Base-by-base conservation (phyloP, 441 rosid genomes). In the Breynia disticha region DNA sequence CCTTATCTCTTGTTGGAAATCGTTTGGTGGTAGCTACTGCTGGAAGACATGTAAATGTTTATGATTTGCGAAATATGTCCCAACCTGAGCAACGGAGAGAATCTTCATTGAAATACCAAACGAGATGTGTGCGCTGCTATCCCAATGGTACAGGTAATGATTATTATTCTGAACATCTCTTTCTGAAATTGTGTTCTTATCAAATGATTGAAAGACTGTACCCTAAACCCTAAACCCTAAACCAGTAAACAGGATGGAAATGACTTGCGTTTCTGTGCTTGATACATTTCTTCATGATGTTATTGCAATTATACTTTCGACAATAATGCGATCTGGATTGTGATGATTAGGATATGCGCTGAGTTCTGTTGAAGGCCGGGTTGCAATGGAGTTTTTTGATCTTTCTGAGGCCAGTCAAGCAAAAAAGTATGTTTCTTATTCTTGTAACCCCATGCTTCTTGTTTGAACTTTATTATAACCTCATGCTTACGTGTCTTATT, bases 11-110 rank as follows among this genome's bases (percentile, higher is more conserved):
- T 54, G 96, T 83, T 70, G 96, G 97, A 38, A 84, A 87, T 51
- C 91, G 87, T 64, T 63, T 90, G 53, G 97, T 87, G 46, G 97
- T 87, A 61, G 97, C 91, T 54, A 87, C 90, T 47, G 96, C 97
- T 52, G 96, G 95, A 67, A 81, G 96, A 66, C 95, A 80, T 64
- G 91, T 91, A 38, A 91, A 91, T 78, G 80, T 91, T 50, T 91
- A 91, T 55, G 98, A 91, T 65, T 76, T 91, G 59, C 74, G 97
- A 51, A 91, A 88, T 61, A 91, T 91, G 97, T 87, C 97, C 56
- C 98, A 88, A 66, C 98, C 98, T 57, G 98, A 91, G 78, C 97
- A 91, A 61, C 79, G 89, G 38, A 79, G 96, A 75, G 98, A 91
- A 69, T 91, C 98, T 50, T 88, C 98, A 8, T 71, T 91, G 66